These are phyloP conservation scores for Colletotrichum sp. DNA, from an alignment of 2,329 filamentous ascomycete species.

Conservation along the genomic window DNA sequence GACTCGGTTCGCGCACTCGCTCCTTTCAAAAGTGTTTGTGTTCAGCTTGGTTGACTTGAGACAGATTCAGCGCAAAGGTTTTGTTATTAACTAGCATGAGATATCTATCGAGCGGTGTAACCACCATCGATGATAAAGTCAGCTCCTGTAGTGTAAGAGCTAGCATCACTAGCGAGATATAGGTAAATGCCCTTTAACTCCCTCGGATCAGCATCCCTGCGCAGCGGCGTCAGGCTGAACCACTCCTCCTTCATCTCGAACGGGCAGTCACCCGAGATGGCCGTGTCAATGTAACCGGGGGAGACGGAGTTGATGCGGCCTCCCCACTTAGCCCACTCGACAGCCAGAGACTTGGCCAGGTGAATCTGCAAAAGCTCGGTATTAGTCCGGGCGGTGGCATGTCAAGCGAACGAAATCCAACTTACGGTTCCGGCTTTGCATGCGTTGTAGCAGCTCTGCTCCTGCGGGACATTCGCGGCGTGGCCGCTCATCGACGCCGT, in stretches of 20 bases:
- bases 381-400: background rate
- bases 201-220: conserved; percentile 31
- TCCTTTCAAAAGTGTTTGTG: no score
- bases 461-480: conserved; percentile 57
- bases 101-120: conserved; percentile 22
- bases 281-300: conserved; percentile 43
- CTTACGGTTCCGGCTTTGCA: conserved; percentile 71
- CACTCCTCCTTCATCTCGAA: conserved; percentile 39
- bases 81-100: background rate
- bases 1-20: no score
- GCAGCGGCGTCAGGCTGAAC: conserved; percentile 34
- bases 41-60: no score
- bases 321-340: conserved; percentile 30
- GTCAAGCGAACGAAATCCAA: conserved; percentile 34
- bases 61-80: background rate
- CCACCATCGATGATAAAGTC: conserved; percentile 36
- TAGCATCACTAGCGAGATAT: conserved; percentile 36
- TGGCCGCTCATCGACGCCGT: conserved; percentile 39
- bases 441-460: conserved; percentile 83
- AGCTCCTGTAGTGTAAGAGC: conserved; percentile 35
- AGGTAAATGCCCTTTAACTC: conserved; percentile 36
- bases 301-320: conserved; percentile 33
- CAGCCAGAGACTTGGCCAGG: conserved; percentile 34
- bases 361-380: conserved; percentile 27
- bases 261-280: conserved; percentile 34